A percentile compares a stretch with the other conserved stretches of the same genome.
Evolutionary conservation across 1,284 basidiomycete species (phyloP).

Genomic region (Ganoderma boninense): DNA sequence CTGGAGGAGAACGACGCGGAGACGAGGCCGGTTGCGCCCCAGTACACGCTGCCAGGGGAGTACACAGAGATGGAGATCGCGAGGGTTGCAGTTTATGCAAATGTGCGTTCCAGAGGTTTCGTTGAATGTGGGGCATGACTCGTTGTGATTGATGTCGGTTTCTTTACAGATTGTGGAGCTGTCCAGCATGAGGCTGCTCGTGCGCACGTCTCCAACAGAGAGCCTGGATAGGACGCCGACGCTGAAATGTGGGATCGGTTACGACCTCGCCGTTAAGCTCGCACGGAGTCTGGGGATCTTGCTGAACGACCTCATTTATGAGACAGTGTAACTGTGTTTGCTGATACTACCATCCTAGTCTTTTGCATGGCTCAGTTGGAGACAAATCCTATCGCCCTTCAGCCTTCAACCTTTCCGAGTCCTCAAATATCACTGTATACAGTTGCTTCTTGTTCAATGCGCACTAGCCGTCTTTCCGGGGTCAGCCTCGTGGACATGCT

Average conservation of each 20-base stretch:
- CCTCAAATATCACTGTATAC: not conserved
- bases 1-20: constrained; percentile 84
- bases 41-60: constrained; percentile 64
- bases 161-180: constrained; percentile 74
- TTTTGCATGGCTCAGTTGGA: not conserved
- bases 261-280: constrained; percentile 66
- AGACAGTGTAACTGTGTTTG: constrained; percentile 41
- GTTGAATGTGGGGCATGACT: not conserved
- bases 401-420: not conserved
- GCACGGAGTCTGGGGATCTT: constrained; percentile 72
- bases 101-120: constrained; percentile 46
- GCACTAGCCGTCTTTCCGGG: constrained; percentile 24
- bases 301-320: constrained; percentile 80
- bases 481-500: constrained; percentile 40
- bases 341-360: not conserved
- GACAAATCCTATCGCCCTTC: not conserved
- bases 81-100: constrained; percentile 63
- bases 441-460: not conserved
- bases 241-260: constrained; percentile 80
- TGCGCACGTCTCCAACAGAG: constrained; percentile 72
- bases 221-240: constrained; percentile 73
- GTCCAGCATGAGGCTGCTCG: constrained; percentile 70
- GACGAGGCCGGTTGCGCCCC: constrained; percentile 51
- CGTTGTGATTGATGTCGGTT: not conserved
- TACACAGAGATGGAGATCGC: constrained; percentile 75